These are phyloP conservation scores for Kodamaea sagamina DNA, from an alignment of 805 yeast genomes.

Conservation along the genomic window DNA sequence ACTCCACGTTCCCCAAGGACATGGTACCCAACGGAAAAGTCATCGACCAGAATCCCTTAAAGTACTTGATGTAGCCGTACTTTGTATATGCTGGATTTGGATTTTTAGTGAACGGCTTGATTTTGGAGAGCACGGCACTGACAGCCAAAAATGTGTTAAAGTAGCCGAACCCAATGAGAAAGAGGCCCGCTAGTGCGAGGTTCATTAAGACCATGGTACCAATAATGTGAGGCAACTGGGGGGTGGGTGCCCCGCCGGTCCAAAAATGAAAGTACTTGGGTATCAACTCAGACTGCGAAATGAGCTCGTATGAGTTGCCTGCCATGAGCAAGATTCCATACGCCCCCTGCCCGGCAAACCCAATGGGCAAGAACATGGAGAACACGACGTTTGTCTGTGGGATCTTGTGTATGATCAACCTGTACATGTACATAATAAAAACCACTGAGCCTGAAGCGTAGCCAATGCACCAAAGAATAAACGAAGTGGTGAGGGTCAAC, in stretches of 20 bases:
- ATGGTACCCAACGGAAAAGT: slow-evolving; percentile 86
- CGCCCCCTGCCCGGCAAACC: slow-evolving; percentile 85
- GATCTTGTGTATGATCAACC: slow-evolving; percentile 56
- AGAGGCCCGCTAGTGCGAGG: slow-evolving; percentile 36
- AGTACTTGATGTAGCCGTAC: slow-evolving; percentile 24
- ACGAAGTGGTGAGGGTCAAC: slow-evolving; percentile 54
- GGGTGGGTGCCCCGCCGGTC: not conserved
- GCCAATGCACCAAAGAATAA: slow-evolving; percentile 71
- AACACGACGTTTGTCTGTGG: slow-evolving; percentile 59
- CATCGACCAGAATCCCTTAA: slow-evolving; percentile 63
- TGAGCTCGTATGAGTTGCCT: slow-evolving; percentile 30
- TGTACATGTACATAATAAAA: slow-evolving; percentile 59
- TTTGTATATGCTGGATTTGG: slow-evolving; percentile 25
- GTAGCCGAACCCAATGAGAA: slow-evolving; percentile 57
- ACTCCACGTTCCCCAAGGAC: slow-evolving; percentile 57
- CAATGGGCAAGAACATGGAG: slow-evolving; percentile 76
- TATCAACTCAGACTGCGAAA: slow-evolving; percentile 5
- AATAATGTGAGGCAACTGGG: not conserved
- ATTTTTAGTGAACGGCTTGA: slow-evolving; percentile 34
- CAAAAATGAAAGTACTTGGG: slow-evolving; percentile 1
- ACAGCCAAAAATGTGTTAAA: slow-evolving; percentile 46
- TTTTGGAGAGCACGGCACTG: slow-evolving; percentile 45
- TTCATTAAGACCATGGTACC: slow-evolving; percentile 12
- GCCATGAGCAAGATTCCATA: slow-evolving; percentile 64
- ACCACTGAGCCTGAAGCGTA: slow-evolving; percentile 56